A percentile compares a stretch with the other conserved stretches of the same genome.
Conservation (phyloP, 1,284 basidiomycete species). For the Thecaphora frezii region DNA sequence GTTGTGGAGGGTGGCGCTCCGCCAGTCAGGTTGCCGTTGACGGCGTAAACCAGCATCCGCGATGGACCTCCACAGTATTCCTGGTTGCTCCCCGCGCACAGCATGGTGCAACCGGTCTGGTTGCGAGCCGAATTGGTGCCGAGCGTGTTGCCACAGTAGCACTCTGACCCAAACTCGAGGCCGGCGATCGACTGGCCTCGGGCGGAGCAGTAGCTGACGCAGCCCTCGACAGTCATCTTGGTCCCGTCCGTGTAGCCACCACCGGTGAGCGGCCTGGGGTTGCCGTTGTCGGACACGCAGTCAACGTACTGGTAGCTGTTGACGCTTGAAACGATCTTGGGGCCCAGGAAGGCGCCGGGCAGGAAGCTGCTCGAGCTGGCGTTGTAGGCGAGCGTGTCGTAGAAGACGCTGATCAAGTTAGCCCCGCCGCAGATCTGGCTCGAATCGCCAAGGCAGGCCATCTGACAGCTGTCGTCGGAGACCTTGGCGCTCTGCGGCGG, state of each 20-base stretch:
- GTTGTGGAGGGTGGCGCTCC: too few relatives aligned
- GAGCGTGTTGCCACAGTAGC: slow-evolving; percentile 48
- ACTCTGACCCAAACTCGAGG: slow-evolving; percentile 64
- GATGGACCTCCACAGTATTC: slow-evolving; percentile 72
- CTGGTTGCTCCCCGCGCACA: slow-evolving; percentile 46
- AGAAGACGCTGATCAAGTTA: slow-evolving; percentile 53
- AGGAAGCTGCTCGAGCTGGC: slow-evolving; percentile 1
- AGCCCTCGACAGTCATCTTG: slow-evolving; percentile 66
- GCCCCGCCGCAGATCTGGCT: slow-evolving; percentile 57
- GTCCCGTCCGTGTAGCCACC: slow-evolving; percentile 57
- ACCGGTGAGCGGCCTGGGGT: not conserved
- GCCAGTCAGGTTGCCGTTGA: slow-evolving; percentile 60
- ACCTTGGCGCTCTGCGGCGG: slow-evolving; percentile 3
- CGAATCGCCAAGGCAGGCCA: slow-evolving; percentile 53
- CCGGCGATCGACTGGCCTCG: slow-evolving; percentile 62
- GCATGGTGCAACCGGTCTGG: slow-evolving; percentile 5
- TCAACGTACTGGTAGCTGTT: slow-evolving; percentile 9
- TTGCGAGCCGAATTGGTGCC: not conserved
- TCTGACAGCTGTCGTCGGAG: slow-evolving; percentile 38
- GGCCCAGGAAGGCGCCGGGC: slow-evolving; percentile 5
- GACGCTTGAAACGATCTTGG: slow-evolving; percentile 1
- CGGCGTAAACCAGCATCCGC: slow-evolving; percentile 64
- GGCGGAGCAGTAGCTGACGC: slow-evolving; percentile 65
- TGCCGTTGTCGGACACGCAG: slow-evolving; percentile 7
- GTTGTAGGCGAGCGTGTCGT: slow-evolving; percentile 10